A percentile compares a stretch with the other conserved stretches of the same genome.
phyloP scores from a whole-genome alignment of 2,329 filamentous ascomycete genomes.

The Aspergillus fischeri region DNA sequence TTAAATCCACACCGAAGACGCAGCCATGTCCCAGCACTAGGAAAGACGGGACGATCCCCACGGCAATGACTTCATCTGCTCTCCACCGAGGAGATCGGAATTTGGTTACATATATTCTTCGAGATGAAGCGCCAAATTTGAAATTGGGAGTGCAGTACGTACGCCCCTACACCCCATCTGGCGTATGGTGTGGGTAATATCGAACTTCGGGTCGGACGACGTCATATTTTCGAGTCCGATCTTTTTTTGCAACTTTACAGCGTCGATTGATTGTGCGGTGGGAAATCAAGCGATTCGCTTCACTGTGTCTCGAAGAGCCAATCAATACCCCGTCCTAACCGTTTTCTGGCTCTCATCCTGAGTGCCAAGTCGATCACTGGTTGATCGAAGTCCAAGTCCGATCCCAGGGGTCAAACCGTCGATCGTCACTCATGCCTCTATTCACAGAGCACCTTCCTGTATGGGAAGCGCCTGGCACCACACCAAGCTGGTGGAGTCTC shows the following conservation, averaged over 20 bases:
- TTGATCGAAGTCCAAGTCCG: neutral
- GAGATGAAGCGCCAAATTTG: neutral
- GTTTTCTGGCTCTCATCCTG: neutral
- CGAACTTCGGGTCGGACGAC: neutral
- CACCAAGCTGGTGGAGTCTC: neutral
- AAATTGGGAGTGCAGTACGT: neutral
- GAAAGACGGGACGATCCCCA: neutral
- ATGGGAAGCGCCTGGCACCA: neutral
- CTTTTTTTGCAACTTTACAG: neutral
- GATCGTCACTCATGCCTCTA: neutral
- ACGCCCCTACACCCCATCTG: neutral
- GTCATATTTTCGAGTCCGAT: neutral
- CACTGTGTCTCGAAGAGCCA: neutral
- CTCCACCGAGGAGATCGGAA: neutral
- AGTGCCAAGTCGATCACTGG: neutral
- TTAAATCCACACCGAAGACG: neutral
- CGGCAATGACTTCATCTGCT: neutral
- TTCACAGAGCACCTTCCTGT: neutral
- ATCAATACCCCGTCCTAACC: neutral
- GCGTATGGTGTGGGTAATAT: neutral
- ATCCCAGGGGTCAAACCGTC: neutral
- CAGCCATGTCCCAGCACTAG: neutral
- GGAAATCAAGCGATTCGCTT: neutral
- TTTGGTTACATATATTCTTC: neutral
- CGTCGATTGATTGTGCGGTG: neutral